Evolutionary conservation across 352 stramenopile genomes (phyloP).

Genomic region (Chrysophaeum taylorii): DNA sequence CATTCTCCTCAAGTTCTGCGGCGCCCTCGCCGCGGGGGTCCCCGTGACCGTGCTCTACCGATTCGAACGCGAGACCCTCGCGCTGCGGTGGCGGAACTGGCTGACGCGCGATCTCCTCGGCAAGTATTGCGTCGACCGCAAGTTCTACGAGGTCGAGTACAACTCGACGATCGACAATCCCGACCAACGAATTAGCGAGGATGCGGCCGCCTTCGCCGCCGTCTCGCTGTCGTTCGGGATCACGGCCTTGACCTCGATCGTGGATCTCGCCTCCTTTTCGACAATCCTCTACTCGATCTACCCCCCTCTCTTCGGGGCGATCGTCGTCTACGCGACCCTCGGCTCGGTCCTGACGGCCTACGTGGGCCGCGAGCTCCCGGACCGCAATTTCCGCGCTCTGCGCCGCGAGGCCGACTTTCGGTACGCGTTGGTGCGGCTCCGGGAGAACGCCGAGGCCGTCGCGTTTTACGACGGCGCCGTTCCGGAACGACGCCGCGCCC

Average conservation of each 20-base stretch:
- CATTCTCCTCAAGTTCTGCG: slow-evolving; percentile 49
- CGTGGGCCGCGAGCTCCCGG: slow-evolving; percentile 28
- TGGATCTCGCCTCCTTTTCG: slow-evolving; percentile 60
- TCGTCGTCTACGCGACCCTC: slow-evolving; percentile 54
- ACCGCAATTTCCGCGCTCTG: slow-evolving; percentile 58
- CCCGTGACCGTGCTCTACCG: slow-evolving; percentile 55
- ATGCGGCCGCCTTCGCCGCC: slow-evolving; percentile 58
- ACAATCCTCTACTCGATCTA: slow-evolving; percentile 66
- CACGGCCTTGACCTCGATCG: slow-evolving; percentile 53
- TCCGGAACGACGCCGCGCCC: no score
- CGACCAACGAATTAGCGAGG: slow-evolving; percentile 67
- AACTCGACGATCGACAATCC: slow-evolving; percentile 55
- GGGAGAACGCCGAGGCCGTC: slow-evolving; percentile 71
- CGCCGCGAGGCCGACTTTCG: slow-evolving; percentile 62
- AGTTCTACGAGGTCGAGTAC: slow-evolving; percentile 58
- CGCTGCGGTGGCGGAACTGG: slow-evolving; percentile 58
- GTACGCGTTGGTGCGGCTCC: slow-evolving; percentile 58
- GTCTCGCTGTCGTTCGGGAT: slow-evolving; percentile 58
- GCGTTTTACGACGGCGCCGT: slow-evolving; percentile 56
- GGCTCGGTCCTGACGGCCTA: slow-evolving; percentile 37
- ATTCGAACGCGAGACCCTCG: slow-evolving; percentile 31
- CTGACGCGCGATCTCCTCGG: slow-evolving; percentile 54
- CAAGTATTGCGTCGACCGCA: slow-evolving; percentile 47
- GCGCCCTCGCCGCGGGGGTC: slow-evolving; percentile 38
- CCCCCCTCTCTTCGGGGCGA: slow-evolving; percentile 57